Conservation (phyloP, 2,329 filamentous ascomycete species). For the Fusarium nisikadoi region DNA sequence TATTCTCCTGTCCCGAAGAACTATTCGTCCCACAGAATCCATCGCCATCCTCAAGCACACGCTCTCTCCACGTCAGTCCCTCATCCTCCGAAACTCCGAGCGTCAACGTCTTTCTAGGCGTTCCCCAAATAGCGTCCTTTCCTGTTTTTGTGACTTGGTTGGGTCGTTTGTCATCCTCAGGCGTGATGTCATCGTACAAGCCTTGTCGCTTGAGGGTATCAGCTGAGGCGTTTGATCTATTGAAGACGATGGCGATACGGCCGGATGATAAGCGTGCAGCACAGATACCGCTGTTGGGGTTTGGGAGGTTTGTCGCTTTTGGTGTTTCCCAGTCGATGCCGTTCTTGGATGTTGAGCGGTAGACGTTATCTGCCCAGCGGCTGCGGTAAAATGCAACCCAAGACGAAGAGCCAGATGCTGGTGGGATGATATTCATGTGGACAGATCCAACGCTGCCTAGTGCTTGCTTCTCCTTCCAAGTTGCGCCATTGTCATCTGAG, state of each 20-base stretch:
- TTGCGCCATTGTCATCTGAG: conserved; percentile 51
- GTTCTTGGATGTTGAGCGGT: conserved; percentile 53
- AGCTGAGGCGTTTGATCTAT: conserved; percentile 50
- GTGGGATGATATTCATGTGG: conserved; percentile 56
- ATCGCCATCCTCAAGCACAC: conserved; percentile 56
- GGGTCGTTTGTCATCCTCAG: conserved; percentile 51
- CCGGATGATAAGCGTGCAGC: conserved; percentile 52
- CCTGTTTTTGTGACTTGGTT: conserved; percentile 52
- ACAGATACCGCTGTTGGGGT: conserved; percentile 57
- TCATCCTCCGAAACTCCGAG: conserved; percentile 51
- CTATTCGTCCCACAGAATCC: conserved; percentile 60
- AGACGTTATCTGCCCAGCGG: conserved; percentile 57
- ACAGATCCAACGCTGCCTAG: conserved; percentile 53
- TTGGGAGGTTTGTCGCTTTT: conserved; percentile 50
- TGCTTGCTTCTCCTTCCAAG: conserved; percentile 53
- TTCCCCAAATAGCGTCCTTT: conserved; percentile 57
- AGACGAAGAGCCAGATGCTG: conserved; percentile 28
- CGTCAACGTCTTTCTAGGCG: conserved; percentile 50
- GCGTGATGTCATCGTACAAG: conserved; percentile 57
- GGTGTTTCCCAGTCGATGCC: conserved; percentile 53
- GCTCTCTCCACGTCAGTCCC: conserved; percentile 51
- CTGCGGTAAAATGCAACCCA: conserved; percentile 56
- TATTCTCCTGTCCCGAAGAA: conserved; percentile 53
- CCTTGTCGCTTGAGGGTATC: conserved; percentile 51
- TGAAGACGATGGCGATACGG: conserved; percentile 53